These are phyloP conservation scores for Xanthoconium stramineum DNA, from an alignment of 768 basidiomycete species.

Conservation along the genomic window DNA sequence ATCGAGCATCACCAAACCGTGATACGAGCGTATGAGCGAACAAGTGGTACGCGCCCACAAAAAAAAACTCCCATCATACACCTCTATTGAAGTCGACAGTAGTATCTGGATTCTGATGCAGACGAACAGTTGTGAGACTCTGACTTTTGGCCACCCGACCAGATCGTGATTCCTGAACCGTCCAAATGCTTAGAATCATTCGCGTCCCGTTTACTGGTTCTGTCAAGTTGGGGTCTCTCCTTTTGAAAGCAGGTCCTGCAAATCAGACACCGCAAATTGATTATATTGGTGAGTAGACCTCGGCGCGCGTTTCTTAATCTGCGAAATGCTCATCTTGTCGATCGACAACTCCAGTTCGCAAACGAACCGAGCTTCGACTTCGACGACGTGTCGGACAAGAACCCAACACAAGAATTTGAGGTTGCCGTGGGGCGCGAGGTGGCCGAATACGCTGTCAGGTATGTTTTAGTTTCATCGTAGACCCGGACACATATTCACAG, in stretches of 20 bases:
- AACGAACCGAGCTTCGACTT: constrained; percentile 84
- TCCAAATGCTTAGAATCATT: constrained; percentile 54
- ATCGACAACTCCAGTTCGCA: constrained; percentile 52
- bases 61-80: neutral
- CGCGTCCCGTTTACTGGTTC: constrained; percentile 86
- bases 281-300: constrained; percentile 56
- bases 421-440: constrained; percentile 70
- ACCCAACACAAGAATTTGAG: constrained; percentile 68
- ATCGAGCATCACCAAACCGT: constrained; percentile 76
- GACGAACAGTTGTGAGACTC: constrained; percentile 79
- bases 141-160: constrained; percentile 11
- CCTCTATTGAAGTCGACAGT: constrained; percentile 2
- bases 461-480: constrained; percentile 18
- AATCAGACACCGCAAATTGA: constrained; percentile 73
- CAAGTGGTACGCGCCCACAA: constrained; percentile 45
- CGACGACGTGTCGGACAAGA: constrained; percentile 58
- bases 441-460: constrained; percentile 86
- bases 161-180: constrained; percentile 2
- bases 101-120: constrained; percentile 87
- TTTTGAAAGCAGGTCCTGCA: constrained; percentile 80
- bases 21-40: constrained; percentile 76
- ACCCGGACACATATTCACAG: neutral
- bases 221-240: constrained; percentile 77
- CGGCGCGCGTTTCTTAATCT: neutral
- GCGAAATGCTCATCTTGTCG: neutral